A percentile compares a stretch with the other conserved stretches of the same genome.
Evolutionary conservation across 768 basidiomycete genomes (phyloP).

Genomic region (Tephrocybe rancida): DNA sequence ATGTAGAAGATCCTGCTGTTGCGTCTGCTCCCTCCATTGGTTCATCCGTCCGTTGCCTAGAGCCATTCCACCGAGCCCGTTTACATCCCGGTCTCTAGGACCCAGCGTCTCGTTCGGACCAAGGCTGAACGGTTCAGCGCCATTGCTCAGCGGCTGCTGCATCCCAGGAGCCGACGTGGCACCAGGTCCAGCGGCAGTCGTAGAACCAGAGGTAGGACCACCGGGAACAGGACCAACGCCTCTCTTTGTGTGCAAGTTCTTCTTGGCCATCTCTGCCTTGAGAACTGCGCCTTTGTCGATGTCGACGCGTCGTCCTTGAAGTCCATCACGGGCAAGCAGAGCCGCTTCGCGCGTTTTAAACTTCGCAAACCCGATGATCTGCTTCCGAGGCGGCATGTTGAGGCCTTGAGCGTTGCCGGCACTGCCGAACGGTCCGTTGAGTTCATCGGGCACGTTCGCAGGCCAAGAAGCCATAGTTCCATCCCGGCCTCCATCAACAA

Average conservation of each 20-base stretch:
- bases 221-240: slow-evolving; percentile 72
- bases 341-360: slow-evolving; percentile 90
- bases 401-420: slow-evolving; percentile 24
- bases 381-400: slow-evolving; percentile 75
- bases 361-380: slow-evolving; percentile 98
- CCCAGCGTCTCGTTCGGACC: slow-evolving; percentile 30
- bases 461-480: slow-evolving; percentile 76
- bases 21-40: slow-evolving; percentile 38
- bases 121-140: slow-evolving; percentile 15
- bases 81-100: slow-evolving; percentile 50
- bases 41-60: slow-evolving; percentile 36
- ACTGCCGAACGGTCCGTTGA: slow-evolving; percentile 32
- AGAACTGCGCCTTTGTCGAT: slow-evolving; percentile 90
- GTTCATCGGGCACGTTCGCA: slow-evolving; percentile 33
- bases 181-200: slow-evolving; percentile 21
- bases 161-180: slow-evolving; percentile 17
- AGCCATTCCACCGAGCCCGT: slow-evolving; percentile 49
- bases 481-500: slow-evolving; percentile 79
- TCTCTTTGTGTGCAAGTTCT: slow-evolving; percentile 95
- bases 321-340: slow-evolving; percentile 79
- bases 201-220: slow-evolving; percentile 14
- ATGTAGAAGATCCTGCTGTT: slow-evolving; percentile 19
- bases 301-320: slow-evolving; percentile 91
- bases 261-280: slow-evolving; percentile 99
- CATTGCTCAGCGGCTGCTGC: slow-evolving; percentile 22